These are phyloP conservation scores for Thyridium curvatum DNA, from an alignment of 2,329 filamentous ascomycete genomes.

Conservation along the genomic window DNA sequence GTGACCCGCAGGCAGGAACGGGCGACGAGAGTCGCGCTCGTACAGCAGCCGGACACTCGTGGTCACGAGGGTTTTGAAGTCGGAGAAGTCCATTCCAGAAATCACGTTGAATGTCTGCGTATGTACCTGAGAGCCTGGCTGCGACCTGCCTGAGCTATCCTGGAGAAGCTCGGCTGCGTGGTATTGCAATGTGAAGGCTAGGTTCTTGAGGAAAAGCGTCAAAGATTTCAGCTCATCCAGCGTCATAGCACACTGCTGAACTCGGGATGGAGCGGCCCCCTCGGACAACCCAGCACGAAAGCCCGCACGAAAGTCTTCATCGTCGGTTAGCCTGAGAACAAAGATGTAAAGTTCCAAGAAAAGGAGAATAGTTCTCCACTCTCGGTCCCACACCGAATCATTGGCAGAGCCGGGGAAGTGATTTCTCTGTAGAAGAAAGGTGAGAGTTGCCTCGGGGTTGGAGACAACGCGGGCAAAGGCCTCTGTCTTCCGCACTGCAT, in stretches of 20 bases:
- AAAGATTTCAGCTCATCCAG: conserved; percentile 66
- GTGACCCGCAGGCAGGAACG: conserved; percentile 75
- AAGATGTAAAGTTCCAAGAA: conserved; percentile 95
- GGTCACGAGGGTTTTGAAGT: conserved; percentile 74
- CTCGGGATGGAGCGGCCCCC: conserved; percentile 30
- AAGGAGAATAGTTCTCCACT: conserved; percentile 84
- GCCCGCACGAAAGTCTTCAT: conserved; percentile 84
- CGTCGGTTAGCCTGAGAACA: conserved; percentile 85
- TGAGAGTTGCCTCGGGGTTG: conserved; percentile 19
- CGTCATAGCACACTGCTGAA: conserved; percentile 61
- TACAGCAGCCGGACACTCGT: conserved; percentile 82
- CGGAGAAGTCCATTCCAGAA: conserved; percentile 68
- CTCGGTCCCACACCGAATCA: conserved; percentile 43
- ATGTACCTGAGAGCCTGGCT: too few relatives aligned
- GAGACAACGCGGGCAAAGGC: conserved; percentile 28
- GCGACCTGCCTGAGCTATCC: neutral
- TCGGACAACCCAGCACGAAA: conserved; percentile 15
- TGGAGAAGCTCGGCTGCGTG: conserved; percentile 58
- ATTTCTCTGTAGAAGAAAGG: conserved; percentile 17
- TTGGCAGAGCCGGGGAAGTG: conserved; percentile 7
- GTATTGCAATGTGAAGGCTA: conserved; percentile 86
- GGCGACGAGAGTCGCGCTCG: conserved; percentile 83
- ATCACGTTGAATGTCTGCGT: conserved; percentile 32
- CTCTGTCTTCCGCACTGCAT: conserved; percentile 41
- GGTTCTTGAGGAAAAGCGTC: conserved; percentile 80